Percentiles rank a stretch among this genome's conserved stretches.
phyloP scores from a whole-genome alignment of 129 eudicot species.

The Chrysanthemum makinoi region DNA sequence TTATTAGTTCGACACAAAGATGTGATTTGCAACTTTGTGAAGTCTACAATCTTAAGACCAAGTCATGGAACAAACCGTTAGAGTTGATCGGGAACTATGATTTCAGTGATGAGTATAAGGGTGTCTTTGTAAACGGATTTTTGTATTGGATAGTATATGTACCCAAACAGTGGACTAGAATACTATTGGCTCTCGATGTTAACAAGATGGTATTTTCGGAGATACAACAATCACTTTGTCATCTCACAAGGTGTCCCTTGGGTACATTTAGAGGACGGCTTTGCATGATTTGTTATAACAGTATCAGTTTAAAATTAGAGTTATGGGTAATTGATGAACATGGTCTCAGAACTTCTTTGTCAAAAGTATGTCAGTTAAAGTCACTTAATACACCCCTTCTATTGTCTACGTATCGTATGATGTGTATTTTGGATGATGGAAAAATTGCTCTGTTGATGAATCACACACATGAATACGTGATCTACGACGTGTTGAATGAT shows the following conservation, averaged over 20 bases:
- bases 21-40: not conserved
- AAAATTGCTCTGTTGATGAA: not conserved
- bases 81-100: not conserved
- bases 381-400: no score
- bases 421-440: not conserved
- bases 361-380: no score
- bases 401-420: no score
- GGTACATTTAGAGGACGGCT: no score
- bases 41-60: not conserved
- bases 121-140: constrained; percentile 16
- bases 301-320: not conserved
- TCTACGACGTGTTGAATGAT: not conserved
- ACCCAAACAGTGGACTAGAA: no score
- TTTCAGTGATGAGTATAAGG: not conserved
- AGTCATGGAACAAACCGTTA: not conserved
- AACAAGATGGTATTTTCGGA: no score
- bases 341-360: no score
- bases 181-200: not conserved
- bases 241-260: no score
- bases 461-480: not conserved
- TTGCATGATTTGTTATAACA: not conserved
- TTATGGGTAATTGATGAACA: no score
- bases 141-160: not conserved
- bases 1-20: not conserved
- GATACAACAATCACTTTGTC: no score